Evolutionary conservation across 495 filamentous ascomycete genomes (phyloP).

Genomic region (Pyronema omphalodes): DNA sequence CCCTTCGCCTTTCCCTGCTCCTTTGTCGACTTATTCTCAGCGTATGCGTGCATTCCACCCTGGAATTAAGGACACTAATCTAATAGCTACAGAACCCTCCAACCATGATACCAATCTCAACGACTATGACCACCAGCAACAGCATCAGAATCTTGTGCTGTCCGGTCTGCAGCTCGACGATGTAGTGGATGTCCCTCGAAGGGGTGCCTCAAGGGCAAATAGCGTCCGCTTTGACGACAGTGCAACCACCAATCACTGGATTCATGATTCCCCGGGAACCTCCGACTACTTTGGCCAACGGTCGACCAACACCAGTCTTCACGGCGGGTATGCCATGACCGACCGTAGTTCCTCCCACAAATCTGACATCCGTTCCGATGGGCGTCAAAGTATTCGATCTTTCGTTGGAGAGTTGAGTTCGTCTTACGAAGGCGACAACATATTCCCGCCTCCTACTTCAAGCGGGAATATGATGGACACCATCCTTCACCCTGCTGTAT

Average conservation of each 20-base stretch:
- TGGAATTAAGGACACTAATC: neutral
- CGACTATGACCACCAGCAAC: slow-evolving; percentile 53
- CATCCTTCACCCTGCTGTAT: slow-evolving; percentile 14
- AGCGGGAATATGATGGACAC: slow-evolving; percentile 19
- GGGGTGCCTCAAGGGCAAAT: slow-evolving; percentile 84
- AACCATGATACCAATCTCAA: slow-evolving; percentile 62
- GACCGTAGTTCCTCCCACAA: slow-evolving; percentile 86
- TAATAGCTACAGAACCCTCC: slow-evolving; percentile 39
- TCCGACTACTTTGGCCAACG: slow-evolving; percentile 51
- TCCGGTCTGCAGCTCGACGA: slow-evolving; percentile 62
- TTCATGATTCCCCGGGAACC: slow-evolving; percentile 59
- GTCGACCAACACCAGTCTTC: slow-evolving; percentile 56
- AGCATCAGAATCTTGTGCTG: slow-evolving; percentile 37
- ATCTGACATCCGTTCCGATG: slow-evolving; percentile 93
- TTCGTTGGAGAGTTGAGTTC: slow-evolving; percentile 19
- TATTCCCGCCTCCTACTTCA: slow-evolving; percentile 15
- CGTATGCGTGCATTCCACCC: slow-evolving; percentile 11
- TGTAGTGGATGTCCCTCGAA: slow-evolving; percentile 67
- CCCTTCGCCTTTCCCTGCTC: slow-evolving; percentile 45
- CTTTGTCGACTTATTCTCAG: slow-evolving; percentile 24
- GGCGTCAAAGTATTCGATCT: slow-evolving; percentile 50
- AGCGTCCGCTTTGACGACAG: slow-evolving; percentile 98
- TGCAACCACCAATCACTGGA: slow-evolving; percentile 77
- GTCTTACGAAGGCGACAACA: slow-evolving; percentile 20
- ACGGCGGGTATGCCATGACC: slow-evolving; percentile 59